phyloP scores from a whole-genome alignment of 768 basidiomycete species.

The Termitomyces heimii region DNA sequence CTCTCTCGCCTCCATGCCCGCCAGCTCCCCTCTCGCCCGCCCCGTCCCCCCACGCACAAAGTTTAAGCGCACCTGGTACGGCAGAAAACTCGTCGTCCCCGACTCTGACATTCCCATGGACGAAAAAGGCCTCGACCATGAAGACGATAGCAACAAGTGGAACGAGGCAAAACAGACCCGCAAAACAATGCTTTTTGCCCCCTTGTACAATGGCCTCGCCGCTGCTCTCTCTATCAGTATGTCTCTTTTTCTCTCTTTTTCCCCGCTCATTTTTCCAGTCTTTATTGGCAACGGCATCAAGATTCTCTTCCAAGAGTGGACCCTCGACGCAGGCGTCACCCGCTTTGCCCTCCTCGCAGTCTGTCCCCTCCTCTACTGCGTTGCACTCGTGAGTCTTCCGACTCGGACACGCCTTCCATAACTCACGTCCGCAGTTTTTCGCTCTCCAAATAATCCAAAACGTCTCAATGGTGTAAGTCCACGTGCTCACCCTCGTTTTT shows the following conservation, averaged over 20 bases:
- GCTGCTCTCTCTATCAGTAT: constrained; percentile 50
- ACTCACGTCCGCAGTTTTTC: constrained; percentile 56
- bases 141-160: constrained; percentile 1
- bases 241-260: constrained; percentile 31
- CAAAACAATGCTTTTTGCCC: constrained; percentile 47
- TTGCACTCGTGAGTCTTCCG: constrained; percentile 48
- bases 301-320: constrained; percentile 58
- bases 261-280: constrained; percentile 32
- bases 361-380: constrained; percentile 65
- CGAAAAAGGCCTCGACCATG: constrained; percentile 6
- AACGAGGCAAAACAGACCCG: constrained; percentile 11
- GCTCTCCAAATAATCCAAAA: constrained; percentile 67
- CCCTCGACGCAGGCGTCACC: constrained; percentile 50
- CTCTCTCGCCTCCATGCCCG: background rate
- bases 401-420: background rate
- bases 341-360: constrained; percentile 62
- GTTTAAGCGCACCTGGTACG: constrained; percentile 54
- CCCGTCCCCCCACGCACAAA: background rate
- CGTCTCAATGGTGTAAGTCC: constrained; percentile 54
- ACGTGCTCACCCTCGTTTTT: background rate
- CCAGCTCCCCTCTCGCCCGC: background rate
- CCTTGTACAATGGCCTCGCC: constrained; percentile 59
- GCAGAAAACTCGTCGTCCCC: constrained; percentile 39
- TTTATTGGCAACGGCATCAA: constrained; percentile 64
- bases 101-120: background rate